A percentile compares a stretch with the other conserved stretches of the same genome.
Conservation (phyloP, 306 rosid species). For the Datisca glomerata region DNA sequence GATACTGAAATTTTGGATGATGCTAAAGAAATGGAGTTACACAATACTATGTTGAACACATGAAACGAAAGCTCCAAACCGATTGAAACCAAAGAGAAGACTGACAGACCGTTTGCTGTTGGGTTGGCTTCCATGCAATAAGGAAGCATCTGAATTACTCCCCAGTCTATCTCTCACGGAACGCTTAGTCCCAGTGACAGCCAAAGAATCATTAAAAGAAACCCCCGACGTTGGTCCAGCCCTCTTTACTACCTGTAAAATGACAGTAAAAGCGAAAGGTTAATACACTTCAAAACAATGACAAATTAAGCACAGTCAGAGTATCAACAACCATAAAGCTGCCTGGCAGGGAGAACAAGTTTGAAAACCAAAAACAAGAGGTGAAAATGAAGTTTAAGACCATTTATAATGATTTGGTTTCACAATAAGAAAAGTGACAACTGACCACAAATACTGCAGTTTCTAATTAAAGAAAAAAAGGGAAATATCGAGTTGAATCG, state of each 20-base stretch:
- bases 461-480: too few relatives aligned
- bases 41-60: not conserved
- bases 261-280: conserved; percentile 5
- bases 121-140: conserved; percentile 30
- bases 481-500: too few relatives aligned
- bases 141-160: conserved; percentile 31
- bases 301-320: not conserved
- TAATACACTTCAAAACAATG: not conserved
- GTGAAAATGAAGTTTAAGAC: too few relatives aligned
- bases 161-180: conserved; percentile 89
- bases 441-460: too few relatives aligned
- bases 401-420: too few relatives aligned
- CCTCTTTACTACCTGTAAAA: conserved; percentile 72
- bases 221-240: conserved; percentile 27
- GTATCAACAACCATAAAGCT: too few relatives aligned
- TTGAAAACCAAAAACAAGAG: too few relatives aligned
- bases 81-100: conserved; percentile 8
- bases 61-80: not conserved
- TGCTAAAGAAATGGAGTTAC: not conserved
- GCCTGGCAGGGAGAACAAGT: too few relatives aligned
- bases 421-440: too few relatives aligned
- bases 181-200: conserved; percentile 59
- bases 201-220: conserved; percentile 32
- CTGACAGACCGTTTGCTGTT: conserved; percentile 52
- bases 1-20: not conserved